phyloP scores from a whole-genome alignment of 352 stramenopile species.

The Pythium rhizo-oryzae region DNA sequence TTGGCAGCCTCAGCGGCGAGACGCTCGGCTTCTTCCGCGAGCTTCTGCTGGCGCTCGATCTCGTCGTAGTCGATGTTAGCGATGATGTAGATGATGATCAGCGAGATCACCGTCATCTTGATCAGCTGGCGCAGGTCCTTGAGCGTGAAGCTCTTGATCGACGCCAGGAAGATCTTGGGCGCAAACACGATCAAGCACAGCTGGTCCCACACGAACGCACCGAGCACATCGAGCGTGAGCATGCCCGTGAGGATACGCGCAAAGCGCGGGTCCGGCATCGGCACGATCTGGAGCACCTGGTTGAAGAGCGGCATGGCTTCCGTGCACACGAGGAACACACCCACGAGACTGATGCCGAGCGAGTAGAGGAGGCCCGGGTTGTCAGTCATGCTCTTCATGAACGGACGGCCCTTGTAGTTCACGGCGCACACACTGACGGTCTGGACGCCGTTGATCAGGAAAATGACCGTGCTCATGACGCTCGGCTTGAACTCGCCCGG shows the following conservation, averaged over 20 bases:
- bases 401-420: slow-evolving; percentile 98
- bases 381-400: slow-evolving; percentile 98
- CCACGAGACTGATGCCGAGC: slow-evolving; percentile 83
- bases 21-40: slow-evolving; percentile 61
- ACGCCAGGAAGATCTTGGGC: slow-evolving; percentile 87
- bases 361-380: slow-evolving; percentile 96
- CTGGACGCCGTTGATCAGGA: slow-evolving; percentile 95
- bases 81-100: slow-evolving; percentile 86
- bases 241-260: slow-evolving; percentile 79
- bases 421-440: slow-evolving; percentile 98
- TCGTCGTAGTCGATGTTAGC: slow-evolving; percentile 91
- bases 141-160: slow-evolving; percentile 68
- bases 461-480: slow-evolving; percentile 98
- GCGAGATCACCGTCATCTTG: slow-evolving; percentile 85
- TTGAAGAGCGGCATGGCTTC: slow-evolving; percentile 92
- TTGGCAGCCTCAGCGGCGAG: slow-evolving; percentile 25
- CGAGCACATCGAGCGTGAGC: slow-evolving; percentile 83
- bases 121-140: slow-evolving; percentile 82
- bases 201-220: slow-evolving; percentile 87
- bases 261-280: slow-evolving; percentile 89
- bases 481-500: slow-evolving; percentile 97
- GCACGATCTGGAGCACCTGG: slow-evolving; percentile 92
- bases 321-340: slow-evolving; percentile 92
- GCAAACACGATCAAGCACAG: slow-evolving; percentile 84
- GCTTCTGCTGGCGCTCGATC: slow-evolving; percentile 86